phyloP scores from a whole-genome alignment of 2,329 filamentous ascomycete species.

The Epichloe brachyelytri region DNA sequence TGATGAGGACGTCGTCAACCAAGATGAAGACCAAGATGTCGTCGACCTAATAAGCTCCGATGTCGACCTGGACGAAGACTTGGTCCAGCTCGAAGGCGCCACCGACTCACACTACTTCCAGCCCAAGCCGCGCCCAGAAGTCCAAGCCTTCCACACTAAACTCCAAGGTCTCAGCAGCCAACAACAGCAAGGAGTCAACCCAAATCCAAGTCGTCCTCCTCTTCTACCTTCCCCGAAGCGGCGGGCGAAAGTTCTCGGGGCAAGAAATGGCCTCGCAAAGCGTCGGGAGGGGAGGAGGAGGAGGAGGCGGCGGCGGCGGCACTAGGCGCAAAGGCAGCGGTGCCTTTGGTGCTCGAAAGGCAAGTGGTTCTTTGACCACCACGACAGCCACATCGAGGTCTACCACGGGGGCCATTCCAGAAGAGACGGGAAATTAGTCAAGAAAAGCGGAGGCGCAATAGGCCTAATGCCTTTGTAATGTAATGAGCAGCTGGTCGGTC shows the following conservation, averaged over 20 bases:
- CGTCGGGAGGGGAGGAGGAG: constrained; percentile 7
- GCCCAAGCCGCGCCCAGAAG: constrained; percentile 14
- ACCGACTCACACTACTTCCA: constrained; percentile 37
- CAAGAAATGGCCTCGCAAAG: constrained; percentile 18
- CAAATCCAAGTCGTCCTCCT: constrained; percentile 13
- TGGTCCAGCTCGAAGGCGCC: constrained; percentile 23
- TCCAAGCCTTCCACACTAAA: constrained; percentile 21
- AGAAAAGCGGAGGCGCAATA: constrained; percentile 23
- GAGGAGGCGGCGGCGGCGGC: constrained; percentile 11
- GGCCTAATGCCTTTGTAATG: constrained; percentile 25
- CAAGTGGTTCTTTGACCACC: constrained; percentile 16
- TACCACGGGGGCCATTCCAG: constrained; percentile 9
- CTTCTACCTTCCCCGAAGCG: constrained; percentile 14
- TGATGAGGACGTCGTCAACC: constrained; percentile 9
- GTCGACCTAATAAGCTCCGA: constrained; percentile 44
- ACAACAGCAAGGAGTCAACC: constrained; percentile 11
- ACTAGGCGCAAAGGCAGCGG: constrained; percentile 16
- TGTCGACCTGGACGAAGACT: constrained; percentile 23
- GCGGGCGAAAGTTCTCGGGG: constrained; percentile 15
- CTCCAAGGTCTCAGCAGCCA: constrained; percentile 18
- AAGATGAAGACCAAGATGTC: constrained; percentile 23
- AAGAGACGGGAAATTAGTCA: constrained; percentile 18
- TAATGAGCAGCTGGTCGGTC: not conserved
- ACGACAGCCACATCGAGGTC: constrained; percentile 10
- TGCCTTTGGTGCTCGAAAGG: constrained; percentile 13